Percentiles rank a stretch among this genome's conserved stretches.
Evolutionary conservation across 1,139 yeast species (phyloP).

Genomic region (Blastobotrys proliferans): DNA sequence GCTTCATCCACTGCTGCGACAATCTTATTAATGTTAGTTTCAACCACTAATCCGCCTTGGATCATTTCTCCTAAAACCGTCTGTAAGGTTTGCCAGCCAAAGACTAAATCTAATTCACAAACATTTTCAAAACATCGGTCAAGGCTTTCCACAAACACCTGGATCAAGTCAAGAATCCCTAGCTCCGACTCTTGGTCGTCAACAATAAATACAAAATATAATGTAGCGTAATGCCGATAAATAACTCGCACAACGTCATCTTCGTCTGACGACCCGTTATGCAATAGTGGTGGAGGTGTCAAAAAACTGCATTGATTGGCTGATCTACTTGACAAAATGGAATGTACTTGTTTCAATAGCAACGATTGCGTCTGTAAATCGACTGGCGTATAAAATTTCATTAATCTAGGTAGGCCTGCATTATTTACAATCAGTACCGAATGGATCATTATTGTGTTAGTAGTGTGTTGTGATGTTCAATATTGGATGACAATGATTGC

Average conservation of each 20-base stretch:
- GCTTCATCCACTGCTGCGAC: conserved; percentile 59
- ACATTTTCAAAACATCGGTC: conserved; percentile 87
- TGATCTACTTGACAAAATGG: conserved; percentile 61
- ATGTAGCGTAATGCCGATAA: conserved; percentile 90
- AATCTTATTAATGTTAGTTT: conserved; percentile 76
- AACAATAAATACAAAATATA: conserved; percentile 90
- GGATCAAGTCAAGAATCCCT: conserved; percentile 89
- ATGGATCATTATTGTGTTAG: conserved; percentile 59
- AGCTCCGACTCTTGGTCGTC: conserved; percentile 95
- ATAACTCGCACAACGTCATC: conserved; percentile 84
- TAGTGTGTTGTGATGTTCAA: not conserved
- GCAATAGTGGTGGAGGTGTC: conserved; percentile 68
- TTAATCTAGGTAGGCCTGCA: conserved; percentile 85
- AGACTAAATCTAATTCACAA: conserved; percentile 90
- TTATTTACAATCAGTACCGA: conserved; percentile 88
- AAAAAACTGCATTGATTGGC: conserved; percentile 76
- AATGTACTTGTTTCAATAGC: conserved; percentile 70
- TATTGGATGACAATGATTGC: too few species aligned
- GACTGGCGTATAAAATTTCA: conserved; percentile 90
- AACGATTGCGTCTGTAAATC: conserved; percentile 71
- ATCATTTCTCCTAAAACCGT: conserved; percentile 82
- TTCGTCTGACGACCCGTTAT: conserved; percentile 30
- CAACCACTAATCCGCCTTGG: conserved; percentile 99
- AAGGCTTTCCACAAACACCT: conserved; percentile 92
- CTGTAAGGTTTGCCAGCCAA: conserved; percentile 95